These are phyloP conservation scores for Prunus davidiana DNA, from an alignment of 306 rosid genomes.

Conservation along the genomic window DNA sequence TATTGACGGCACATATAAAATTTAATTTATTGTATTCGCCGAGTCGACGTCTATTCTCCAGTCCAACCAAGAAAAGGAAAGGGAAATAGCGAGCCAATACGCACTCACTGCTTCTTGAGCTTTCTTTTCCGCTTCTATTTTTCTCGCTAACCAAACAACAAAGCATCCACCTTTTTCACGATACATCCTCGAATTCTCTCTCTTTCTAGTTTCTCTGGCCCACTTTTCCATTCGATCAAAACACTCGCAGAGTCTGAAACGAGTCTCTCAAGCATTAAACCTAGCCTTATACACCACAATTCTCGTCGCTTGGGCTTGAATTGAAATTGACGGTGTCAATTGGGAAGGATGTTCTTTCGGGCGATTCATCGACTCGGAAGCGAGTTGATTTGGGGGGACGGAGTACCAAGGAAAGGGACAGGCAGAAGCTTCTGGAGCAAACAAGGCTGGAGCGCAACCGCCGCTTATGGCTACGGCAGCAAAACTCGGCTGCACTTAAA, in stretches of 20 bases:
- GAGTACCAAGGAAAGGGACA: conserved; percentile 81
- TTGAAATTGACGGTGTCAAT: conserved; percentile 23
- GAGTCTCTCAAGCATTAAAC: neutral
- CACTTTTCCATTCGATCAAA: conserved; percentile 1
- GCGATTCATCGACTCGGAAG: conserved; percentile 89
- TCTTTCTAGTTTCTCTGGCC: neutral
- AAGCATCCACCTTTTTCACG: neutral
- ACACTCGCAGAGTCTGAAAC: neutral
- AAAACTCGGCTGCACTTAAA: conserved; percentile 66
- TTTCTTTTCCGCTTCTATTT: neutral
- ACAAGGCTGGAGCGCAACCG: conserved; percentile 82
- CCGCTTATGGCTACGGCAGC: conserved; percentile 59
- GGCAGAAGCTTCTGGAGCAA: conserved; percentile 88
- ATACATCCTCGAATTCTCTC: neutral
- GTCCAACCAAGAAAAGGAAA: neutral
- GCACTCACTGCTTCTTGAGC: neutral
- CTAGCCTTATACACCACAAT: neutral
- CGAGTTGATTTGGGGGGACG: conserved; percentile 97
- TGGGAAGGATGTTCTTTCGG: conserved; percentile 70
- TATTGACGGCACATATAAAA: too few species aligned
- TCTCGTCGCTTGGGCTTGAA: conserved; percentile 17
- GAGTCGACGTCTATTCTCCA: neutral
- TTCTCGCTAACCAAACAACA: conserved; percentile 1
- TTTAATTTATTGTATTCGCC: neutral
- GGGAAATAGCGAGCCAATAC: neutral